Conservation (phyloP, 208 protist species). For the Trypanosoma caninum region DNA sequence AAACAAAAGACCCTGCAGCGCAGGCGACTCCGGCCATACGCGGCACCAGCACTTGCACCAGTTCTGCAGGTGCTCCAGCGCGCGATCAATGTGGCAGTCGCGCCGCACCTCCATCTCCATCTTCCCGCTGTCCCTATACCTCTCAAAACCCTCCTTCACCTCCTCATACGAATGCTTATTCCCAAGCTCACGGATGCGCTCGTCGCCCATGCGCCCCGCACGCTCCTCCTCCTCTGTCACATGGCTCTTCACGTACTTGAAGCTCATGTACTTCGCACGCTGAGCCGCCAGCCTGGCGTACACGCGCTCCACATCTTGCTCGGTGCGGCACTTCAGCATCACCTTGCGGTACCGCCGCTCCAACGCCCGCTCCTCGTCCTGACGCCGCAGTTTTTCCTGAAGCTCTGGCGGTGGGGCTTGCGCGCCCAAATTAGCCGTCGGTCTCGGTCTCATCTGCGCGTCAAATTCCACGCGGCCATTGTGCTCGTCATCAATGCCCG, state of each 20-base stretch:
- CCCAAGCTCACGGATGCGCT: conserved; percentile 39
- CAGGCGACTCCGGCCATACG: conserved; percentile 33
- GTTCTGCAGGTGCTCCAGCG: conserved; percentile 53
- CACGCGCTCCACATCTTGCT: conserved; percentile 53
- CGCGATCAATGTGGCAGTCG: conserved; percentile 62
- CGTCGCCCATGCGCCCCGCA: conserved; percentile 31
- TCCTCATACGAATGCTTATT: conserved; percentile 46
- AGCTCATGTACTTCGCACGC: conserved; percentile 43
- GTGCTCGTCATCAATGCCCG: conserved; percentile 53
- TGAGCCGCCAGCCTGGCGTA: conserved; percentile 36
- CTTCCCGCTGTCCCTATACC: conserved; percentile 54
- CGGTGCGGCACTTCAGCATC: conserved; percentile 42
- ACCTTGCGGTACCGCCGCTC: conserved; percentile 34
- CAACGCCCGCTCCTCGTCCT: conserved; percentile 28
- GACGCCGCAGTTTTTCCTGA: conserved; percentile 15
- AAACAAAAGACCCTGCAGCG: conserved; percentile 27
- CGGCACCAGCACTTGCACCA: conserved; percentile 65
- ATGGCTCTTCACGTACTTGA: conserved; percentile 34
- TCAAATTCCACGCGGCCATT: conserved; percentile 29
- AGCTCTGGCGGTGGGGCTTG: conserved; percentile 26
- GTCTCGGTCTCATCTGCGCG: conserved; percentile 23
- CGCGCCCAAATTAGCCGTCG: conserved; percentile 15
- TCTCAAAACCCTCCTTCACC: conserved; percentile 47
- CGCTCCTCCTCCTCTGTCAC: conserved; percentile 46
- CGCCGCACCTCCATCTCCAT: conserved; percentile 61